Evolutionary conservation across 1,284 basidiomycete genomes (phyloP).

Genomic region (Leccinum variabile): DNA sequence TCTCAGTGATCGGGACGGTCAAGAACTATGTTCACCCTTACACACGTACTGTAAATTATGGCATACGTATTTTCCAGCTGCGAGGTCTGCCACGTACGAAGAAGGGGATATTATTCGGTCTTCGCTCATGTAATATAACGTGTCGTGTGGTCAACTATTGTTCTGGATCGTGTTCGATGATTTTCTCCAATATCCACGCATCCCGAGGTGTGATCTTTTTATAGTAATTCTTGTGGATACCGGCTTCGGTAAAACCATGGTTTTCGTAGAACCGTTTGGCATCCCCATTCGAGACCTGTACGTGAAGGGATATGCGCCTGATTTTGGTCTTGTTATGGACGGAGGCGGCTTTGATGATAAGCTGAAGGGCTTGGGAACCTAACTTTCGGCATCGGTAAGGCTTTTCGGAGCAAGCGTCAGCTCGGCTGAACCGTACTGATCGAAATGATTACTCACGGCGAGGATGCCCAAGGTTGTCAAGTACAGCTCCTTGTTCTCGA

Average conservation of each 20-base stretch:
- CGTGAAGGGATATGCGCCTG: conserved; percentile 71
- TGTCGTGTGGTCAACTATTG: conserved; percentile 24
- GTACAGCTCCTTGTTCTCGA: conserved; percentile 73
- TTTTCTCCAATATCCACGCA: conserved; percentile 76
- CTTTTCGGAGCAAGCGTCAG: conserved; percentile 40
- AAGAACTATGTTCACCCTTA: conserved; percentile 24
- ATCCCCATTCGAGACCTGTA: conserved; percentile 69
- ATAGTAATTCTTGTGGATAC: conserved; percentile 71
- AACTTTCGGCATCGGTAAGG: conserved; percentile 75
- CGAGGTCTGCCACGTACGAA: conserved; percentile 18
- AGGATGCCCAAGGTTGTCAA: conserved; percentile 84
- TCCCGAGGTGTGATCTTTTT: conserved; percentile 77
- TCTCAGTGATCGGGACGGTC: conserved; percentile 7
- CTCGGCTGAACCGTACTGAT: conserved; percentile 14
- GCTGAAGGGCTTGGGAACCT: conserved; percentile 66
- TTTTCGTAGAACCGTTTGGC: conserved; percentile 78
- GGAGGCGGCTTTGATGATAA: conserved; percentile 61
- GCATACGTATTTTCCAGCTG: conserved; percentile 23
- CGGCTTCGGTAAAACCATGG: conserved; percentile 69
- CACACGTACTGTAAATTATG: conserved; percentile 35
- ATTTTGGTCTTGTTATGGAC: conserved; percentile 59
- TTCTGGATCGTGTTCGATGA: conserved; percentile 23
- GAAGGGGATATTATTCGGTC: conserved; percentile 10
- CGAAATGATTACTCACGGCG: conserved; percentile 54
- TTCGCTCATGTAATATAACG: conserved; percentile 29